These are phyloP conservation scores for Brassica incana DNA, from an alignment of 345 rosid species.

Conservation along the genomic window DNA sequence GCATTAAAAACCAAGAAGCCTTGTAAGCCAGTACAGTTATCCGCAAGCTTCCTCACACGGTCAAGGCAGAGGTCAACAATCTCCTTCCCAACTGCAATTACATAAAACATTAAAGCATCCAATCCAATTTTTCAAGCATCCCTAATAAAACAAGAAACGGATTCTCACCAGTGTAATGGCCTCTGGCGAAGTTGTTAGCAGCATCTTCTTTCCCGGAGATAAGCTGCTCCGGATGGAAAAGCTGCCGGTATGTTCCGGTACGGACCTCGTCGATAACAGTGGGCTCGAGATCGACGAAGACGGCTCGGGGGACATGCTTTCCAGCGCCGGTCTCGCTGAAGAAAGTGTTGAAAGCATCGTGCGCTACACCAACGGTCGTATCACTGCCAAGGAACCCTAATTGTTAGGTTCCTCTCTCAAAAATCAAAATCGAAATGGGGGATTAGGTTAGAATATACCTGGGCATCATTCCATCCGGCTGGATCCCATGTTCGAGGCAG, in stretches of 20 bases:
- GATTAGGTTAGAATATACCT: conserved; percentile 30
- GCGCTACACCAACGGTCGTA: conserved; percentile 35
- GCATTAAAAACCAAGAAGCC: conserved; percentile 65
- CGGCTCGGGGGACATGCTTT: conserved; percentile 34
- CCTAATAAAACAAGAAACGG: background rate
- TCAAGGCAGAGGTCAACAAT: conserved; percentile 65
- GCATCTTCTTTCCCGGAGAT: conserved; percentile 76
- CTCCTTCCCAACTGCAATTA: conserved; percentile 59
- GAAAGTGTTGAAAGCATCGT: conserved; percentile 39
- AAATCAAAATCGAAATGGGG: background rate
- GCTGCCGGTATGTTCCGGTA: conserved; percentile 52
- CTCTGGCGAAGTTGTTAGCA: conserved; percentile 71
- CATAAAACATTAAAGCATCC: background rate
- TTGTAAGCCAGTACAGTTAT: conserved; percentile 63
- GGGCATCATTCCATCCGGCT: conserved; percentile 66
- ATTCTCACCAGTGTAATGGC: conserved; percentile 57
- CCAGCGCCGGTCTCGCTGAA: conserved; percentile 41
- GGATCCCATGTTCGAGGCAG: conserved; percentile 59
- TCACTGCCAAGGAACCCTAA: conserved; percentile 5
- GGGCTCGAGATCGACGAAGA: conserved; percentile 37
- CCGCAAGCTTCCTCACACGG: conserved; percentile 62
- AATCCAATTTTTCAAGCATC: background rate
- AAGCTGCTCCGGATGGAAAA: conserved; percentile 73
- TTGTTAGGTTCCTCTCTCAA: background rate
- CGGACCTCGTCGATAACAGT: conserved; percentile 38